These are phyloP conservation scores for Plectranthus barbatus DNA, from an alignment of 257 asterid species.

Conservation along the genomic window DNA sequence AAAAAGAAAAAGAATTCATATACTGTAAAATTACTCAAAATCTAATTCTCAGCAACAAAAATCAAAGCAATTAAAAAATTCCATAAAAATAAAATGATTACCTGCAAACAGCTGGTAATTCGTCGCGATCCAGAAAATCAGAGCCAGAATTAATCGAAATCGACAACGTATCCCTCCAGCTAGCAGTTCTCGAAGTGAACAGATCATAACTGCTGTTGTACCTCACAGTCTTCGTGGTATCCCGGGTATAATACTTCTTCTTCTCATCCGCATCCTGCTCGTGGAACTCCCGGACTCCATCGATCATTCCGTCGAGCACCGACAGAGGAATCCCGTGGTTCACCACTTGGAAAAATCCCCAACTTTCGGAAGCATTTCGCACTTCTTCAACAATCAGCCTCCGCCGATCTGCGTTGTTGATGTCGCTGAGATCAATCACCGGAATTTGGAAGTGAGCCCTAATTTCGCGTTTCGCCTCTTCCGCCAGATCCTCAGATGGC, in stretches of 20 bases:
- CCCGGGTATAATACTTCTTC: conserved; percentile 41
- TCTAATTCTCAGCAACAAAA: too few relatives aligned
- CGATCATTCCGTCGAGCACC: conserved; percentile 27
- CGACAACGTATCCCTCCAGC: conserved; percentile 49
- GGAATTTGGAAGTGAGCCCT: conserved; percentile 17
- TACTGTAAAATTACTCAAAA: too few relatives aligned
- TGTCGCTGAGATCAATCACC: conserved; percentile 26
- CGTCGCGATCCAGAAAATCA: not conserved
- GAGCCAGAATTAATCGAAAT: conserved; percentile 2
- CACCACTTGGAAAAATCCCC: too few relatives aligned
- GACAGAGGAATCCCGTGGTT: too few relatives aligned
- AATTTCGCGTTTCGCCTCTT: not conserved
- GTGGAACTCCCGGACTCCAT: conserved; percentile 21
- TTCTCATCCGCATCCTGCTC: conserved; percentile 31
- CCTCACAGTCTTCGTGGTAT: conserved; percentile 5
- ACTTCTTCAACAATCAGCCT: conserved; percentile 18
- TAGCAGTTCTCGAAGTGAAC: conserved; percentile 31
- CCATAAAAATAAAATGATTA: not conserved
- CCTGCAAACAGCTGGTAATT: conserved; percentile 50
- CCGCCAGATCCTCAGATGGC: conserved; percentile 21
- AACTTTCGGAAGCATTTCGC: conserved; percentile 25
- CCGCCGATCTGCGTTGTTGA: conserved; percentile 1
- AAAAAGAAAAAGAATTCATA: too few relatives aligned
- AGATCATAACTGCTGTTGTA: conserved; percentile 39
- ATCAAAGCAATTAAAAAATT: not conserved